These are phyloP conservation scores for Beta macrorhiza DNA, from an alignment of 179 eudicot genomes.

Conservation along the genomic window DNA sequence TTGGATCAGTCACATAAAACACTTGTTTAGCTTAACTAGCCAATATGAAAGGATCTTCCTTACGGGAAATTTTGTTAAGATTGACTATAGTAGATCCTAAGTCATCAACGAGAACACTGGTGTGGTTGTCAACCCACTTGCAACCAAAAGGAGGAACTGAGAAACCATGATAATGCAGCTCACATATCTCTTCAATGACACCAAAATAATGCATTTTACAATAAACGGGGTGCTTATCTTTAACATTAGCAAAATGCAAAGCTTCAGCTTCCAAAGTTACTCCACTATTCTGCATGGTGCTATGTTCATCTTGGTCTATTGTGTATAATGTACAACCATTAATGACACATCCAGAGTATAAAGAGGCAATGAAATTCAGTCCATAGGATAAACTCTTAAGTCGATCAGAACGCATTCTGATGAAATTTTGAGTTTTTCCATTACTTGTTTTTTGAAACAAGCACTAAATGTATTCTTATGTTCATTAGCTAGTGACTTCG, in stretches of 20 bases:
- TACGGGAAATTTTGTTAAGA: not conserved
- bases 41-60: constrained; percentile 5
- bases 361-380: not conserved
- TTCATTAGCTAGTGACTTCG: not conserved
- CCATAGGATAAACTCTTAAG: not conserved
- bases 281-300: constrained; percentile 21
- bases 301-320: constrained; percentile 11
- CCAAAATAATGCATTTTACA: constrained; percentile 13
- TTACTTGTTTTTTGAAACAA: not conserved
- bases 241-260: constrained; percentile 14
- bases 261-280: constrained; percentile 12
- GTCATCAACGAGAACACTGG: not conserved
- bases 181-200: constrained; percentile 6
- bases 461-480: not conserved
- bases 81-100: not conserved
- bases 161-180: not conserved
- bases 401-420: not conserved
- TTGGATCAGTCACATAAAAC: not conserved
- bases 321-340: constrained; percentile 17
- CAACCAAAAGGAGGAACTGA: not conserved
- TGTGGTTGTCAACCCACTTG: constrained; percentile 9
- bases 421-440: not conserved
- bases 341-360: not conserved
- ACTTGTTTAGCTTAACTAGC: not conserved
- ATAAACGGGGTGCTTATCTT: constrained; percentile 9